These are phyloP conservation scores for Wickerhamomyces pijperi DNA, from an alignment of 805 yeast species.

Conservation along the genomic window DNA sequence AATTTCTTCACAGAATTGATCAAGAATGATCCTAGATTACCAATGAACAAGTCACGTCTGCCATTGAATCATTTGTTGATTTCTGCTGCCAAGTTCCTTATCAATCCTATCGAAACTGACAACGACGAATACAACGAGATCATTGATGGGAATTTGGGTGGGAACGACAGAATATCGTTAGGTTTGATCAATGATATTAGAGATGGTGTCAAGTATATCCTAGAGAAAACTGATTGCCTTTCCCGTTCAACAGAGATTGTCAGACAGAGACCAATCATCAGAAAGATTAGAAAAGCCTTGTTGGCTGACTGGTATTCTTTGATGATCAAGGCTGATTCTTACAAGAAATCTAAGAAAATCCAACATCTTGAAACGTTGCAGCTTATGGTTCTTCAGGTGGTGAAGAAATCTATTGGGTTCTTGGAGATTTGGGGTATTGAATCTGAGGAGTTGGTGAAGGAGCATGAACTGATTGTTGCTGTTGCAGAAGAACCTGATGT, in stretches of 20 bases:
- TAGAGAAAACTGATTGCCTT: conserved; percentile 61
- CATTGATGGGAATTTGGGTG: conserved; percentile 20
- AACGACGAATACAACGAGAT: neutral
- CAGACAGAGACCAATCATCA: conserved; percentile 45
- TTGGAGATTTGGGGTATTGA: conserved; percentile 66
- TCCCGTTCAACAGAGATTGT: conserved; percentile 67
- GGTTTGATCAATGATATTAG: conserved; percentile 46
- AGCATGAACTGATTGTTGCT: conserved; percentile 1
- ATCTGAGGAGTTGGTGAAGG: conserved; percentile 29
- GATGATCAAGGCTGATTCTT: conserved; percentile 67
- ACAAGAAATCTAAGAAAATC: conserved; percentile 48
- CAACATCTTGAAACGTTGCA: conserved; percentile 53
- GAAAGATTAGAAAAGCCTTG: conserved; percentile 55
- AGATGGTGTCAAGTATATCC: conserved; percentile 57
- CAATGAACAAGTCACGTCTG: conserved; percentile 34
- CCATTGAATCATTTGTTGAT: conserved; percentile 47
- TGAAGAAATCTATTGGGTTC: conserved; percentile 53
- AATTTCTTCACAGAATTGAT: conserved; percentile 52
- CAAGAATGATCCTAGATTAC: conserved; percentile 27
- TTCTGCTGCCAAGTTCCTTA: conserved; percentile 54
- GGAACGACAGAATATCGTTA: conserved; percentile 16
- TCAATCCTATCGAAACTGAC: conserved; percentile 42
- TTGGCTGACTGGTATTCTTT: conserved; percentile 75
- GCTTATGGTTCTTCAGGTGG: conserved; percentile 53
- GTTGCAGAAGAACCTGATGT: neutral